Conservation (phyloP, 2,329 filamentous ascomycete species). For the Zymoseptoria brevis region DNA sequence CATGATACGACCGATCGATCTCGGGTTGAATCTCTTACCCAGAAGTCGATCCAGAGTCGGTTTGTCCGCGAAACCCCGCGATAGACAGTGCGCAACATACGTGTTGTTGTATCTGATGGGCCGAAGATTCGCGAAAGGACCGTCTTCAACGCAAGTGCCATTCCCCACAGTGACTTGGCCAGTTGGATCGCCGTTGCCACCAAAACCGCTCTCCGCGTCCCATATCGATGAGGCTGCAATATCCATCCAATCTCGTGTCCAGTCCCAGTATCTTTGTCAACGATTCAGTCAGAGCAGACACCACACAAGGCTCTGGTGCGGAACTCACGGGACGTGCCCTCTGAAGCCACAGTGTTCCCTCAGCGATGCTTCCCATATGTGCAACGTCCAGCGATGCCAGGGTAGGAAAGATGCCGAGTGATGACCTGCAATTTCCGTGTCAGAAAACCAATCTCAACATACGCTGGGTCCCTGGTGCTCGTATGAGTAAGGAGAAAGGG, state of each 20-base stretch:
- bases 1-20: not conserved
- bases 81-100: not conserved
- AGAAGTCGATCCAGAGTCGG: not conserved
- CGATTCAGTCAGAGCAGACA: not conserved
- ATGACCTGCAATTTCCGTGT: not conserved
- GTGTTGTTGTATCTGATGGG: constrained; percentile 1
- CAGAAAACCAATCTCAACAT: not conserved
- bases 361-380: not conserved
- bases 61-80: not conserved
- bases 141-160: not conserved
- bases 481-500: not conserved
- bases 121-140: constrained; percentile 1
- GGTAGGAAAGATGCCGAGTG: constrained; percentile 1
- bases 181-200: not conserved
- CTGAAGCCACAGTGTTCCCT: not conserved
- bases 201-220: not conserved
- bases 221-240: constrained; percentile 1
- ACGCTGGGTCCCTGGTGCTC: no score
- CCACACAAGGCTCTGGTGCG: not conserved
- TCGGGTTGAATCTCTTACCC: not conserved
- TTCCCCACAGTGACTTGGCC: not conserved
- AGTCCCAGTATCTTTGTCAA: constrained; percentile 2
- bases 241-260: constrained; percentile 4
- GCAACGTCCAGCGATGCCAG: constrained; percentile 1
- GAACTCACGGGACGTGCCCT: not conserved